Evolutionary conservation across 345 rosid genomes (phyloP), one percentile per base, ranked within the genome.

Genomic region (Salix udensis): DNA sequence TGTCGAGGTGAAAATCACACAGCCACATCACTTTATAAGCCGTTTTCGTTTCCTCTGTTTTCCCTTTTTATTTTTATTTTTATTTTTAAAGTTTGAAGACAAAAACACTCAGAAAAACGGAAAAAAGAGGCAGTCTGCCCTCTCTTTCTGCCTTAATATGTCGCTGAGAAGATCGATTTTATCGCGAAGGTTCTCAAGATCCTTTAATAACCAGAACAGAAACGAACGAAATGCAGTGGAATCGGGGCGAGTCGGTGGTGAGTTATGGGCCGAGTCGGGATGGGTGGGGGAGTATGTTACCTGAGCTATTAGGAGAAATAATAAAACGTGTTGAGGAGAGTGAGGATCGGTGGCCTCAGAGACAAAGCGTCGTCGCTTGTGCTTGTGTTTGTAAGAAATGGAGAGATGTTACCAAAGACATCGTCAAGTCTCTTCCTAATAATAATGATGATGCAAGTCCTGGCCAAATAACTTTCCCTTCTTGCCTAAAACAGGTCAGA

Each of bases 321-420:
- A 88, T 94, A 52, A 83, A 88, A 53, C 89, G 97, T 42, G 92
- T 94, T 50, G 98, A 92, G 80, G 88, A 85, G 66, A 91, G 78
- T 58, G 93, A 88, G 62, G 94, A 89, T 74, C 85, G 72, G 68
- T 94, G 97, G 97, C 97, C 97, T 0, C 85, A 88, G 68, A 87
- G 97, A 13, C 86, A 84, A 42, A 83, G 81, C 82, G 91, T 95
- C 30, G 97, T 91, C 21, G 72, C 89, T 11, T 88, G 91, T 65
- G 97, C 97, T 8, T 88, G 97, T 75, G 98, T 91, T 36, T 91
- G 97, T 19, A 92, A 89, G 84, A 86, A 86, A 72, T 95, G 98
- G 97, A 91, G 98, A 85, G 91, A 88, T 5, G 80, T 88, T 67
- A 82, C 93, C 31, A 87, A 77, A 60, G 96, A 90, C 37, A 82